Evolutionary conservation across 805 yeast genomes (phyloP).

Genomic region (Lipomyces sp.): DNA sequence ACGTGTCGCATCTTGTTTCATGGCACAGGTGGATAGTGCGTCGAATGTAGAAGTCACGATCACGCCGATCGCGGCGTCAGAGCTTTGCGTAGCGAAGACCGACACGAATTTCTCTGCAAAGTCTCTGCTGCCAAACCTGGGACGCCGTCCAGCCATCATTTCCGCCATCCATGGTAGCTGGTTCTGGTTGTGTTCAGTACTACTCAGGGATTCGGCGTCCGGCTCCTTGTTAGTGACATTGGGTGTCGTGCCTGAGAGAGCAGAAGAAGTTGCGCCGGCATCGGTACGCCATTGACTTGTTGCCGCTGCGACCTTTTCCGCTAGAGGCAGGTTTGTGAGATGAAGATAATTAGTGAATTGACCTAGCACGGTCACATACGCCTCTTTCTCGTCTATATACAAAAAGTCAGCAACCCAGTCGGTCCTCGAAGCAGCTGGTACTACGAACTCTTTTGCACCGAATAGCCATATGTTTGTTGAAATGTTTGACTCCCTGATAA

Average conservation of each 20-base stretch:
- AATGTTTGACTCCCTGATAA: not conserved
- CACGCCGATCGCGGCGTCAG: constrained; percentile 13
- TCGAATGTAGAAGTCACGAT: constrained; percentile 15
- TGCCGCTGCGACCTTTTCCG: constrained; percentile 1
- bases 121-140: constrained; percentile 11
- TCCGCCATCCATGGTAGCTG: constrained; percentile 13
- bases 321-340: constrained; percentile 11
- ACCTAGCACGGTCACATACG: constrained; percentile 1
- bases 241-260: not conserved
- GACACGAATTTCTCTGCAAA: not conserved
- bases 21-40: constrained; percentile 8
- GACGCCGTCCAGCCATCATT: constrained; percentile 8
- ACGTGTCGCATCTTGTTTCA: constrained; percentile 16
- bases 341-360: constrained; percentile 6
- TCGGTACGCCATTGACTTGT: not conserved
- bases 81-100: constrained; percentile 1
- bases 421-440: no score
- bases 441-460: constrained; percentile 1
- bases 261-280: not conserved
- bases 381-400: constrained; percentile 1
- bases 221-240: not conserved
- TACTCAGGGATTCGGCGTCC: not conserved
- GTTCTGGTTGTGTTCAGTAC: not conserved
- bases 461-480: not conserved
- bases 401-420: not conserved